These are phyloP conservation scores for Fusarium sp. DNA, from an alignment of 2,329 filamentous ascomycete genomes.

Conservation along the genomic window DNA sequence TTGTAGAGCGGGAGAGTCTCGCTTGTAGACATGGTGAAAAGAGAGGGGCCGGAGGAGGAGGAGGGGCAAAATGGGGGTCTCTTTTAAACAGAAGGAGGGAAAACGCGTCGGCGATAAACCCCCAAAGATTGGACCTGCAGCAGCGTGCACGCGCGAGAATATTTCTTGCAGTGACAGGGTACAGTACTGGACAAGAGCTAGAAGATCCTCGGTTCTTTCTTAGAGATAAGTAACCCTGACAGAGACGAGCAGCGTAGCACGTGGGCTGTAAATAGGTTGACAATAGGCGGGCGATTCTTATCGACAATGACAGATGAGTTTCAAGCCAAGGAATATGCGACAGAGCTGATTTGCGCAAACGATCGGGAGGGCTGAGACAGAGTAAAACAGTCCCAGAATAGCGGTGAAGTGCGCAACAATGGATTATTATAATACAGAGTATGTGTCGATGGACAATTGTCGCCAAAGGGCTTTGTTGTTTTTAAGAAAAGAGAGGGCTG, in stretches of 20 bases:
- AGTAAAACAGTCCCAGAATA: constrained; percentile 26
- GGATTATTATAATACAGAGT: neutral
- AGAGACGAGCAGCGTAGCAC: constrained; percentile 31
- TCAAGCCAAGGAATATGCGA: constrained; percentile 31
- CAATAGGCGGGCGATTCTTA: constrained; percentile 25
- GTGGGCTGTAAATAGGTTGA: constrained; percentile 26
- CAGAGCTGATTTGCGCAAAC: constrained; percentile 28
- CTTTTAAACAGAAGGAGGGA: constrained; percentile 37
- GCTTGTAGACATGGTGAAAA: constrained; percentile 47
- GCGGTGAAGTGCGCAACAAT: constrained; percentile 25
- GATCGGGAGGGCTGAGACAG: constrained; percentile 32
- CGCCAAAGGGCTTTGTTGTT: constrained; percentile 17
- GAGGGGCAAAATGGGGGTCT: constrained; percentile 40
- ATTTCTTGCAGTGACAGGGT: constrained; percentile 15
- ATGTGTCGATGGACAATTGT: constrained; percentile 1
- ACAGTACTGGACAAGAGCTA: neutral
- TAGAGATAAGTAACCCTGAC: constrained; percentile 17
- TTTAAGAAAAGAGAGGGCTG: constrained; percentile 17
- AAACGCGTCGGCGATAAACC: constrained; percentile 26
- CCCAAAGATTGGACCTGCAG: constrained; percentile 28
- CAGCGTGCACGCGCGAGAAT: constrained; percentile 17
- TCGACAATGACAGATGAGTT: constrained; percentile 33
- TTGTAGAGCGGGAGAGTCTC: constrained; percentile 51
- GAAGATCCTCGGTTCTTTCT: constrained; percentile 13
- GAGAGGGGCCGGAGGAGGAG: constrained; percentile 39